A percentile compares a stretch with the other conserved stretches of the same genome.
Conservation (phyloP, 257 asterid genomes). For the Avicennia marina region DNA sequence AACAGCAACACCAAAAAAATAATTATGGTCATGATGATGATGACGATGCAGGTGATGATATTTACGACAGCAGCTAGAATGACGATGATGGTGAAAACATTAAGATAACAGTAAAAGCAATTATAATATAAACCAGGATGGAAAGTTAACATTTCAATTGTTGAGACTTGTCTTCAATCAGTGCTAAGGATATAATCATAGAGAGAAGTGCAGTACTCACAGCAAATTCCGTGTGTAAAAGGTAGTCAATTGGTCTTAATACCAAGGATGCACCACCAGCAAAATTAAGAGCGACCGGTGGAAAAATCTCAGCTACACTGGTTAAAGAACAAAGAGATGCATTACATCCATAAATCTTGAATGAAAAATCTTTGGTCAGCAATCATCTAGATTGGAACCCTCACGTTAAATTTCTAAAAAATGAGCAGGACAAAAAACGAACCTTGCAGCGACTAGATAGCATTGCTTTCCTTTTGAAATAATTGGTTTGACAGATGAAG, state of each 20-base stretch:
- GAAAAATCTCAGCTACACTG: conserved; percentile 70
- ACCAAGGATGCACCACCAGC: conserved; percentile 68
- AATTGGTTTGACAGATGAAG: conserved; percentile 45
- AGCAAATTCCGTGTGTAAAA: conserved; percentile 50
- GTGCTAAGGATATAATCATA: not conserved
- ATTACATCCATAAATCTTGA: not conserved
- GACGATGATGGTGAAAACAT: too few species aligned
- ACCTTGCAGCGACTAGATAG: conserved; percentile 61
- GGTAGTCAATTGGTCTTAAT: conserved; percentile 73
- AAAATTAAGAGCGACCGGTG: conserved; percentile 64
- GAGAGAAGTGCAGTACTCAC: conserved; percentile 46
- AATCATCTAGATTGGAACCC: too few species aligned
- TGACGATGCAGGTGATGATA: too few species aligned
- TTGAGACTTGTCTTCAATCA: not conserved
- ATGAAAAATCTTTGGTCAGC: not conserved
- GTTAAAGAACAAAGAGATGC: conserved; percentile 17
- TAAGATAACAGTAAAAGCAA: too few species aligned
- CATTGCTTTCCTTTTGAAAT: conserved; percentile 58
- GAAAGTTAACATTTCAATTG: too few species aligned
- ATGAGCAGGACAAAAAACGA: not conserved
- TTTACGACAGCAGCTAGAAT: too few species aligned
- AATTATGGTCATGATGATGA: too few species aligned
- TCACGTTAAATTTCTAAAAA: not conserved
- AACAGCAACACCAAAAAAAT: too few species aligned
- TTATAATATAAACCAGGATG: too few species aligned